phyloP scores from a whole-genome alignment of 345 rosid species.

The Populus nigra region DNA sequence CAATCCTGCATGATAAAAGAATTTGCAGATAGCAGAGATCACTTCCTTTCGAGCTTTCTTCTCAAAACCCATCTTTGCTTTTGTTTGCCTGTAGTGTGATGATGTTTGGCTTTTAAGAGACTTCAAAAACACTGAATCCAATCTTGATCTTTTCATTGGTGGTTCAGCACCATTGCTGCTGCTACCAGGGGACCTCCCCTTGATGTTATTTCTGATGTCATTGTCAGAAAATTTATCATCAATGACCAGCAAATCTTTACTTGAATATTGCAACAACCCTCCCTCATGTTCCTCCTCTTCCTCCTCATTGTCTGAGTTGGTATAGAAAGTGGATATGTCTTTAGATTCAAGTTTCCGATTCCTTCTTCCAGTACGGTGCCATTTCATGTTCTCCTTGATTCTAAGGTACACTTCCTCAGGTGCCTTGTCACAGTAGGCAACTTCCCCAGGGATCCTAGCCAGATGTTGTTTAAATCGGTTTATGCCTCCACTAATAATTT shows the following conservation, averaged over 20 bases:
- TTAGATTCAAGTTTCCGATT: constrained; percentile 51
- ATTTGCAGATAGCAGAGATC: constrained; percentile 52
- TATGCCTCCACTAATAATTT: constrained; percentile 71
- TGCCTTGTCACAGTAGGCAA: constrained; percentile 62
- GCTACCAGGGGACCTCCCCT: constrained; percentile 40
- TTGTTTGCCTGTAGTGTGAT: constrained; percentile 37
- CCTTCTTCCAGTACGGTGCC: constrained; percentile 74
- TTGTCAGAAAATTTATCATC: constrained; percentile 50
- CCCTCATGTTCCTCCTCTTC: constrained; percentile 53
- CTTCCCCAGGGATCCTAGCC: constrained; percentile 84
- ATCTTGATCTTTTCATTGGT: constrained; percentile 43
- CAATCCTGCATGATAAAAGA: constrained; percentile 61
- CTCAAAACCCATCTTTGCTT: constrained; percentile 27
- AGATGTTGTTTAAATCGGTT: constrained; percentile 80
- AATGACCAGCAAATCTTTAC: constrained; percentile 41
- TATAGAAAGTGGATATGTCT: constrained; percentile 40
- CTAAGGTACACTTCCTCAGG: constrained; percentile 69
- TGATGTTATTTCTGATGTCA: constrained; percentile 41
- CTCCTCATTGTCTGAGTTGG: constrained; percentile 50
- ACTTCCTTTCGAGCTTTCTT: constrained; percentile 49
- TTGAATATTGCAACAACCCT: constrained; percentile 34
- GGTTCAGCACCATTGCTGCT: constrained; percentile 46
- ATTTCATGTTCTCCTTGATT: constrained; percentile 77
- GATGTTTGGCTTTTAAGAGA: constrained; percentile 40
- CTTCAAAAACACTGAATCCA: constrained; percentile 48